These are phyloP conservation scores for Eimeria falciformis DNA, from an alignment of 169 alveolate species.

Conservation along the genomic window DNA sequence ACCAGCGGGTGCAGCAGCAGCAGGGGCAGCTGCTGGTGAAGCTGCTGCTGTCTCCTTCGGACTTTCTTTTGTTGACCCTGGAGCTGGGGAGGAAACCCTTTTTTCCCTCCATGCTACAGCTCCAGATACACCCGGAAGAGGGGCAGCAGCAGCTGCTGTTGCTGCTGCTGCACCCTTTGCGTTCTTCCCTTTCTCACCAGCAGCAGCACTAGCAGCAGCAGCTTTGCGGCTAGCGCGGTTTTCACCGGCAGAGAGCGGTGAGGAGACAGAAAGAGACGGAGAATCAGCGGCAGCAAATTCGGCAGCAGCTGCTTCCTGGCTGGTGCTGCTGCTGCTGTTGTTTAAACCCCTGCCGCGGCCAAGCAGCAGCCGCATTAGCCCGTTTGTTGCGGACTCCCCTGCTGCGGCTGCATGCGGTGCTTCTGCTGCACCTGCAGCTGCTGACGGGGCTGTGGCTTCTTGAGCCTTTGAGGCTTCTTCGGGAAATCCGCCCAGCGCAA, in stretches of 20 bases:
- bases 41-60: slow-evolving; percentile 7
- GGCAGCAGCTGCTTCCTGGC: no score
- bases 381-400: neutral
- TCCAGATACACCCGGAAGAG: neutral
- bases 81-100: neutral
- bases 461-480: neutral
- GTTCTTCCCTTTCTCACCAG: neutral
- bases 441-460: neutral
- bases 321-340: neutral
- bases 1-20: no score
- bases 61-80: neutral
- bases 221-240: neutral
- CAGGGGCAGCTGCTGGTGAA: neutral
- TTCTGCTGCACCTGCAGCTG: slow-evolving; percentile 7
- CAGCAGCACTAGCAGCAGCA: neutral
- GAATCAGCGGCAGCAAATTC: neutral
- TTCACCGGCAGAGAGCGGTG: neutral
- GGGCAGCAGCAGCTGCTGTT: neutral
- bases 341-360: neutral
- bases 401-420: neutral
- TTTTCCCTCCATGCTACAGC: neutral
- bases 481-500: neutral
- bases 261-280: neutral
- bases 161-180: neutral
- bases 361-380: slow-evolving; percentile 23